phyloP scores from a whole-genome alignment of 768 basidiomycete species.

The Fomitopsis serialis region DNA sequence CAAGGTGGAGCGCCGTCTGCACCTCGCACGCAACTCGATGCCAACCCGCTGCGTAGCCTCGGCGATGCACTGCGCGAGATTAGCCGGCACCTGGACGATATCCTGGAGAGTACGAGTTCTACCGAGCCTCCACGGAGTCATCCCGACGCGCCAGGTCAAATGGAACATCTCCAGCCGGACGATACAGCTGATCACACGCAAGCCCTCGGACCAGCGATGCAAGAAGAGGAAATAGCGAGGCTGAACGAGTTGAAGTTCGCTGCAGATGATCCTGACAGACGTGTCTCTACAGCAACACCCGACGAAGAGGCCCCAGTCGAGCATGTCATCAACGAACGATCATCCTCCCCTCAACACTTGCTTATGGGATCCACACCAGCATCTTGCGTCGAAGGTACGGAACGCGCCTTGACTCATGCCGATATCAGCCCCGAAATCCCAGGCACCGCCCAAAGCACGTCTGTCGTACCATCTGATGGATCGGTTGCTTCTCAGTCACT shows the following conservation, averaged over 20 bases:
- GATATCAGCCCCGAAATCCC: slow-evolving; percentile 11
- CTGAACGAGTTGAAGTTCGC: slow-evolving; percentile 75
- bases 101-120: slow-evolving; percentile 43
- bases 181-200: slow-evolving; percentile 73
- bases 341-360: background rate
- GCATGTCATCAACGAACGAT: background rate
- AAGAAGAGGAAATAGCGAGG: slow-evolving; percentile 80
- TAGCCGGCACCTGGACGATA: slow-evolving; percentile 78
- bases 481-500: slow-evolving; percentile 4
- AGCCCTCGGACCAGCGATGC: slow-evolving; percentile 81
- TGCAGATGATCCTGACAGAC: background rate
- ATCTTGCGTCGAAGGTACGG: slow-evolving; percentile 3
- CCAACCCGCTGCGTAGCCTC: slow-evolving; percentile 67
- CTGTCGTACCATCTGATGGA: background rate
- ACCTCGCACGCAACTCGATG: slow-evolving; percentile 27
- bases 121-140: slow-evolving; percentile 28
- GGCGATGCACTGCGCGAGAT: slow-evolving; percentile 84
- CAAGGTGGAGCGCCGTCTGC: slow-evolving; percentile 12
- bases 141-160: slow-evolving; percentile 40
- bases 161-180: slow-evolving; percentile 76
- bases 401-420: slow-evolving; percentile 14
- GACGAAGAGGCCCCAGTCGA: background rate
- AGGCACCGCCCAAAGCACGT: background rate
- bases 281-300: slow-evolving; percentile 3
- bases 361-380: slow-evolving; percentile 5